Evolutionary conservation across 192 early-diverging fungal species (phyloP), one percentile per base, ranked within the genome.

Genomic region (Lunasporangiospora selenospora): DNA sequence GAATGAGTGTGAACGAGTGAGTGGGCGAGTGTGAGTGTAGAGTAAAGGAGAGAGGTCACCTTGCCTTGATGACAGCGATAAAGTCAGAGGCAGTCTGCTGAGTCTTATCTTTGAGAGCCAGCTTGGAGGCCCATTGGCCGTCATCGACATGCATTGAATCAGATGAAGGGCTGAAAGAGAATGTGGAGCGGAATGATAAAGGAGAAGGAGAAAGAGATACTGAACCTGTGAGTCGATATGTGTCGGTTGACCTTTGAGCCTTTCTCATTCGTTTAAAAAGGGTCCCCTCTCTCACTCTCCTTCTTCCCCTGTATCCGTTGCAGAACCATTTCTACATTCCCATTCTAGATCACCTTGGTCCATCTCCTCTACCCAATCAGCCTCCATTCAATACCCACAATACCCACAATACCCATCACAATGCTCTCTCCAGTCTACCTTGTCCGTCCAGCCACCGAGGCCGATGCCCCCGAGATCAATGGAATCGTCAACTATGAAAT

Each of bases 401-500:
- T 10, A 2, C 11, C 16, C n/a, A 38, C 32, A 8, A 61, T 18
- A 43, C 6, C 18, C 23, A 47, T 27, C 18, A 26, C 18, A 13
- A 47, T 47, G 45, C 13, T 12, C 26, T 13, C 16, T 2, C 29
- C 6, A 47, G 16, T 27, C 0, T 79, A 83, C 54, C 57, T 36
- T 19, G 51, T 80, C 29, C 75, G 79, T 1, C 58, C 58, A 24
- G 80, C 77, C 1, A 76, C 62, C 6, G 78, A 81, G 45, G 63
- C 38, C 2, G 82, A 84, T 46, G 10, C 55, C 2, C 45, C 61
- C 27, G 39, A 42, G 16, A 84, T 84, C 59, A 56, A 80, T 10
- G 76, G 38, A 13, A 84, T 84, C 16, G 77, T 78, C 52, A 84
- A 84, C 64, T 65, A 84, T 26, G 75, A 79, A 43, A 71, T 84